A percentile compares a stretch with the other conserved stretches of the same genome.
Conservation (phyloP, 2,329 filamentous ascomycete species). For the Colletotrichum simmondsii region DNA sequence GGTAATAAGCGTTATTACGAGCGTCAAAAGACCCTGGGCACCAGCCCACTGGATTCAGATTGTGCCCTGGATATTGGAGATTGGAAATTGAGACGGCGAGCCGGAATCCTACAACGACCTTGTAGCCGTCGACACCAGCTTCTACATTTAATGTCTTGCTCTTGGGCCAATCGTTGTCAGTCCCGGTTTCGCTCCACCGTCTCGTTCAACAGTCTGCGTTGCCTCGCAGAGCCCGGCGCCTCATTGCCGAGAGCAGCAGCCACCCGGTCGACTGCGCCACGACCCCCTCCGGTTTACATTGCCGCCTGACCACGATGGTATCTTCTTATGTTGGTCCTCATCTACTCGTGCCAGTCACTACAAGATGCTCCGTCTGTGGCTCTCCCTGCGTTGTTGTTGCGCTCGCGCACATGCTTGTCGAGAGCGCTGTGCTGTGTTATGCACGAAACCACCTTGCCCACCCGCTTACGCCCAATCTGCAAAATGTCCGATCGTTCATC, state of each 20-base stretch:
- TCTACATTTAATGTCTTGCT: not conserved
- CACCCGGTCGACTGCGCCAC: slow-evolving; percentile 31
- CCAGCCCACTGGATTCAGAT: slow-evolving; percentile 9
- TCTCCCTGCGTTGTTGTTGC: slow-evolving; percentile 1
- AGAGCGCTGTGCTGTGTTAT: slow-evolving; percentile 24
- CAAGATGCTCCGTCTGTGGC: slow-evolving; percentile 2
- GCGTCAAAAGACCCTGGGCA: slow-evolving; percentile 9
- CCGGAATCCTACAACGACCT: not conserved
- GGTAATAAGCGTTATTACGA: slow-evolving; percentile 5
- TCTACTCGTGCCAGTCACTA: not conserved
- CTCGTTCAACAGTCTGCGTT: not conserved
- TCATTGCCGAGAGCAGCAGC: slow-evolving; percentile 21
- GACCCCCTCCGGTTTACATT: slow-evolving; percentile 6
- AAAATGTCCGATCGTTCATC: slow-evolving; percentile 23
- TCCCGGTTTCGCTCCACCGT: not conserved
- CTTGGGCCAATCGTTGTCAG: not conserved
- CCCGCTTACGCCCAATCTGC: slow-evolving; percentile 2
- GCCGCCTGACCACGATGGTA: slow-evolving; percentile 19
- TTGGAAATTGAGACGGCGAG: no score
- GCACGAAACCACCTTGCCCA: slow-evolving; percentile 31
- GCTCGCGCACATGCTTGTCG: slow-evolving; percentile 24
- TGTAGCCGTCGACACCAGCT: not conserved
- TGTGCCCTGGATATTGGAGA: not conserved
- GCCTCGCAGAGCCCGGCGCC: not conserved
- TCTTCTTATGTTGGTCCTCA: not conserved